These are phyloP conservation scores for Mucor sp. DNA, from an alignment of 371 early-diverging fungal genomes.

Conservation along the genomic window DNA sequence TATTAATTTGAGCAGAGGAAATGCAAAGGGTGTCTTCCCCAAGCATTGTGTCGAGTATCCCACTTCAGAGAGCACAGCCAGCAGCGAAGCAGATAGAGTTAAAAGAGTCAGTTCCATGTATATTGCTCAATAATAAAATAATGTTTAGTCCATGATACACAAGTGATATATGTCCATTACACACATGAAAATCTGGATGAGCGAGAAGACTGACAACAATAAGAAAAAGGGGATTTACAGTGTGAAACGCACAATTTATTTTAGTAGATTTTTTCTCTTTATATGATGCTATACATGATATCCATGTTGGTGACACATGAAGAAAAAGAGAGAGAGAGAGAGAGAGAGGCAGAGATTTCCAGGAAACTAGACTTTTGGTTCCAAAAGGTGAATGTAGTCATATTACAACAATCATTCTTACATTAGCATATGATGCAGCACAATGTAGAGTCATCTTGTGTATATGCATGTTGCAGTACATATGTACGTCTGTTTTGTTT, in stretches of 20 bases:
- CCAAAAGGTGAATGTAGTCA: neutral
- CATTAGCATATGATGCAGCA: neutral
- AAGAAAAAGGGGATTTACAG: neutral
- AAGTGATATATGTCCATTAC: neutral
- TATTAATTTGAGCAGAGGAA: neutral
- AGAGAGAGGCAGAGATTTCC: neutral
- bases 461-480: neutral
- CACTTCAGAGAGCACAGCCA: neutral
- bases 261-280: neutral
- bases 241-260: neutral
- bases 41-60: constrained; percentile 57
- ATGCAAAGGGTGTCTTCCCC: constrained; percentile 67
- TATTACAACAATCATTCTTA: neutral
- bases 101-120: constrained; percentile 56
- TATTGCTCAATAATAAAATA: constrained; percentile 16
- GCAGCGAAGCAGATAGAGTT: constrained; percentile 10
- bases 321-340: neutral
- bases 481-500: neutral
- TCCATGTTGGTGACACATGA: neutral
- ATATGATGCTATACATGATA: neutral
- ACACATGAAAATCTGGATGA: neutral
- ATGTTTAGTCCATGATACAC: neutral
- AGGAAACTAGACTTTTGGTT: neutral
- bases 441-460: neutral
- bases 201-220: neutral